Evolutionary conservation across 2,329 filamentous ascomycete genomes (phyloP), one percentile per base, ranked within the genome.

Genomic region (Penicillium sp.): DNA sequence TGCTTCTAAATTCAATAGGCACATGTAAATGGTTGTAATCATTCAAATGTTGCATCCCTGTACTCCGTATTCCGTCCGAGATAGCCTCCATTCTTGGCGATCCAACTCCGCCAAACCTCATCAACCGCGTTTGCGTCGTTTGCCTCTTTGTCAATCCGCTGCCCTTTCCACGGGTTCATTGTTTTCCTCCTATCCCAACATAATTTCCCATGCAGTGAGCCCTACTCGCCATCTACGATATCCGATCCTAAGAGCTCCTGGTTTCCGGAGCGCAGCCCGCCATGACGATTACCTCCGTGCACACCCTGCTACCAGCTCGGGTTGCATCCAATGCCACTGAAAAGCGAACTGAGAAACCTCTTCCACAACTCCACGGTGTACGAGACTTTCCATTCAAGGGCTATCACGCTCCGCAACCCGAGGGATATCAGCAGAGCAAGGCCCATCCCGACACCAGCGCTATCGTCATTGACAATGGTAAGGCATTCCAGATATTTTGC

Each of bases 381-480:
- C 79, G 76, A 56, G 85, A 87, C 35, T 83, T 81, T 46, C 84
- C 84, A 2, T 87, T 86, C 71, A 81, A 81, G 64, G 84, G 84
- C 58, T 82, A 81, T 68, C 80, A 80, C 42, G 74, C 81, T 50
- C 75, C 82, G 45, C 81, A 85, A 66, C 77, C 80, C 9, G 87
- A 93, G 67, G 90, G 89, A 46, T 92, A 89, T 69, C 81, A 84
- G 66, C 81, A 83, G 64, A 92, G 90, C 58, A 81, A 83, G 49
- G 76, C 83, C 55, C 76, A 82, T 20, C 74, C 81, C 16, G 81
- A 78, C 56, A 77, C 79, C 44, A 89, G 87, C 50, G 90, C 92
- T 49, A 97, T 99, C 69, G 90, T 99, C 60, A 97, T 99, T 70
- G 94, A 99, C 78, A 97, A 97, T 88, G 94, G 92, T 95, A 78